phyloP scores from a whole-genome alignment of 2,329 filamentous ascomycete genomes.

The Ustilaginoidea virens region DNA sequence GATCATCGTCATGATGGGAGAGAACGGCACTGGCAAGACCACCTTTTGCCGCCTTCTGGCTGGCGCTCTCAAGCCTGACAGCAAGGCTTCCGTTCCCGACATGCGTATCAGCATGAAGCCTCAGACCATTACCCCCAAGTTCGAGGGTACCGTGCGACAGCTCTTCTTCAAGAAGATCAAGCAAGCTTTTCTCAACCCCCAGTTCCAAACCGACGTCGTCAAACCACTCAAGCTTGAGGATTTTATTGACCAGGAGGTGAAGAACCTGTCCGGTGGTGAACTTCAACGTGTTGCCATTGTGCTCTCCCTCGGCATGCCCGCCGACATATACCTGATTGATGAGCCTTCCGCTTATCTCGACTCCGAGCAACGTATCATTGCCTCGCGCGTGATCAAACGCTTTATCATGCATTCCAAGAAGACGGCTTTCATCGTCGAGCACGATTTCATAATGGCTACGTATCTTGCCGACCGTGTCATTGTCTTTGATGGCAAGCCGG shows the following conservation, averaged over 20 bases:
- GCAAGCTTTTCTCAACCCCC: conserved; percentile 84
- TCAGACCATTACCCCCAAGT: conserved; percentile 98
- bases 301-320: conserved; percentile 83
- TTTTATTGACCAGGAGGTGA: conserved; percentile 98
- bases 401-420: conserved; percentile 99
- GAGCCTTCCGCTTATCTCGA: conserved; percentile 96
- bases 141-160: conserved; percentile 89
- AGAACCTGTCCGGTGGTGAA: conserved; percentile 98
- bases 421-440: conserved; percentile 97
- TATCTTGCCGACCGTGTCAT: conserved; percentile 83
- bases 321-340: conserved; percentile 97
- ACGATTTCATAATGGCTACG: conserved; percentile 96
- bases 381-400: conserved; percentile 93
- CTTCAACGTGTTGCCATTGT: conserved; percentile 98
- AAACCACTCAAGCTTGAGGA: conserved; percentile 98
- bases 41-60: conserved; percentile 96
- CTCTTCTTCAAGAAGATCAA: conserved; percentile 99
- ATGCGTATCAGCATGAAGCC: conserved; percentile 99
- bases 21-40: conserved; percentile 98
- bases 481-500: conserved; percentile 91
- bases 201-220: conserved; percentile 99
- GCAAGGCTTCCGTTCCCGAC: conserved; percentile 59
- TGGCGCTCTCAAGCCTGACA: conserved; percentile 83
- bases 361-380: conserved; percentile 97
- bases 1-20: conserved; percentile 99